Evolutionary conservation across 495 filamentous ascomycete species (phyloP).

Genomic region (Daldinia loculata): DNA sequence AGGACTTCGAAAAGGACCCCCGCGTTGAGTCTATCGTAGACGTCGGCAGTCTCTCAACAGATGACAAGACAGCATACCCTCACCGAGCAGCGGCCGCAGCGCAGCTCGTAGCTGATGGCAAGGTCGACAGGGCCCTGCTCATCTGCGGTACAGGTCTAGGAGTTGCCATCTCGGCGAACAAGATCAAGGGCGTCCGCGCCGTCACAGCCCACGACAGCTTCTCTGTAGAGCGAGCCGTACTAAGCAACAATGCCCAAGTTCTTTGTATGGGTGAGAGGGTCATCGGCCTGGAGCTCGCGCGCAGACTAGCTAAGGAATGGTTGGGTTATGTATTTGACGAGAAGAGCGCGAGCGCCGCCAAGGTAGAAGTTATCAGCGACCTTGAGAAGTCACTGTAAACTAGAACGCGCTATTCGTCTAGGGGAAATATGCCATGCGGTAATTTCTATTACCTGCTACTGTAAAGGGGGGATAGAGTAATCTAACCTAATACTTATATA

Average conservation of each 20-base stretch:
- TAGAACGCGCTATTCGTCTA: neutral
- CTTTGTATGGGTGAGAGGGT: constrained; percentile 89
- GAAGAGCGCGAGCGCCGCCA: constrained; percentile 72
- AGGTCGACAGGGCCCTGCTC: constrained; percentile 79
- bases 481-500: neutral
- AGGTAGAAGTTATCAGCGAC: constrained; percentile 78
- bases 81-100: constrained; percentile 78
- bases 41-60: constrained; percentile 61
- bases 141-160: constrained; percentile 90
- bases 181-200: constrained; percentile 82
- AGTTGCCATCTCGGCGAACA: constrained; percentile 87
- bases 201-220: constrained; percentile 90
- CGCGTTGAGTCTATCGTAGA: constrained; percentile 75
- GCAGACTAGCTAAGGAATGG: constrained; percentile 82
- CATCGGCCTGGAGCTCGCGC: constrained; percentile 79
- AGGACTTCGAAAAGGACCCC: constrained; percentile 70
- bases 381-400: constrained; percentile 65
- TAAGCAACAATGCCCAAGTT: constrained; percentile 89
- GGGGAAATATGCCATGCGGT: neutral
- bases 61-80: constrained; percentile 85
- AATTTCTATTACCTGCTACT: neutral
- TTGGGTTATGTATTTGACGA: constrained; percentile 83
- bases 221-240: constrained; percentile 79
- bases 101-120: constrained; percentile 70
- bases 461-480: neutral